A percentile compares a stretch with the other conserved stretches of the same genome.
phyloP scores from a whole-genome alignment of 179 eudicot genomes.

The Kewa caespitosa region DNA sequence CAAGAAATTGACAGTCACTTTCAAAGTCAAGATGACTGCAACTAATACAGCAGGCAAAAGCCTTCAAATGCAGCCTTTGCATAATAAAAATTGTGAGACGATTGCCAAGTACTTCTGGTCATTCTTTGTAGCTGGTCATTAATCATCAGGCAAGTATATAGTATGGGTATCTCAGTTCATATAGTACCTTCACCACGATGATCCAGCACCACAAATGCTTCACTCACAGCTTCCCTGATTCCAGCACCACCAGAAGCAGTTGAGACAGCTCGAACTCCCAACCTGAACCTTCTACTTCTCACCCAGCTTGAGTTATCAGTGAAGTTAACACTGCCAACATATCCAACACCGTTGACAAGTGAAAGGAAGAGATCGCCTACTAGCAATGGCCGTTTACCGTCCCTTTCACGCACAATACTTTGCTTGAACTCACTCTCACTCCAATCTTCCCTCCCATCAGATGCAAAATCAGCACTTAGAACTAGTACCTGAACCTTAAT shows the following conservation, averaged over 20 bases:
- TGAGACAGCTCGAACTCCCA: constrained; percentile 56
- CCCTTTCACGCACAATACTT: constrained; percentile 54
- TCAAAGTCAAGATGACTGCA: too few species aligned
- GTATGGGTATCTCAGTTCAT: background rate
- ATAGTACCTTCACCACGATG: constrained; percentile 75
- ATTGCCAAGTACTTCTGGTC: too few species aligned
- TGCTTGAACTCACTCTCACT: constrained; percentile 42
- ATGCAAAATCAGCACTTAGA: constrained; percentile 61
- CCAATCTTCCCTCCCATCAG: constrained; percentile 64
- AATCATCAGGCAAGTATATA: background rate
- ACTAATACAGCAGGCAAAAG: too few species aligned
- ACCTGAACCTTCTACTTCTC: constrained; percentile 63
- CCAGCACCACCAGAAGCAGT: constrained; percentile 30
- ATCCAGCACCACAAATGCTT: constrained; percentile 72
- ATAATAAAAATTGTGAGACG: background rate
- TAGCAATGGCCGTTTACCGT: constrained; percentile 80
- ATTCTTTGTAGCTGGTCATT: too few species aligned
- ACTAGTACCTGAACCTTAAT: constrained; percentile 49
- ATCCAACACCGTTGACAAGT: constrained; percentile 58
- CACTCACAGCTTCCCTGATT: constrained; percentile 73
- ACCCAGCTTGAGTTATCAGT: constrained; percentile 91
- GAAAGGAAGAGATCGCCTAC: constrained; percentile 45
- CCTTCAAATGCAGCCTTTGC: background rate
- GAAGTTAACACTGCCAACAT: constrained; percentile 39
- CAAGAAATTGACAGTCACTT: constrained; percentile 6